phyloP scores from a whole-genome alignment of 345 rosid species.

The Clausena lansium region DNA sequence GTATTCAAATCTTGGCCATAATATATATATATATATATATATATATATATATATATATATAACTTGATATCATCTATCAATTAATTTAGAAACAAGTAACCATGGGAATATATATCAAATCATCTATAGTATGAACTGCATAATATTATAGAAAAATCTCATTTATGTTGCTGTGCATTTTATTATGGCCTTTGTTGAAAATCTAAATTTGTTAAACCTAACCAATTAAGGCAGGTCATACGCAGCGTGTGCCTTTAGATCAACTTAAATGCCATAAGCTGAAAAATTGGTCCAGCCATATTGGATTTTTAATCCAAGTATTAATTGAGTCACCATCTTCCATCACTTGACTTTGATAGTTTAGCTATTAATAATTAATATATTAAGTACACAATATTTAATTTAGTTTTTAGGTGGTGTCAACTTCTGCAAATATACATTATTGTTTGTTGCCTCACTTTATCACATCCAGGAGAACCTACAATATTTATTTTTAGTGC shows the following conservation, averaged over 20 bases:
- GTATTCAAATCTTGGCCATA: too few relatives aligned
- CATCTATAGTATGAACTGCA: too few relatives aligned
- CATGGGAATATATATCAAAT: too few relatives aligned
- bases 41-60: too few relatives aligned
- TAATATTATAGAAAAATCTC: too few relatives aligned
- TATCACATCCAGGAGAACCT: not conserved
- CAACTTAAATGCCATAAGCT: not conserved
- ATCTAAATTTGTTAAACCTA: not conserved
- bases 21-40: too few relatives aligned
- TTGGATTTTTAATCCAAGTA: slow-evolving; percentile 1
- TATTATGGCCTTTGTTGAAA: too few relatives aligned
- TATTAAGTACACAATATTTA: not conserved
- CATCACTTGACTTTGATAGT: slow-evolving; percentile 9
- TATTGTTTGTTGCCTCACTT: not conserved
- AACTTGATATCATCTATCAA: not conserved
- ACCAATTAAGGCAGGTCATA: slow-evolving; percentile 5
- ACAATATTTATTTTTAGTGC: not conserved
- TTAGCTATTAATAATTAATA: not conserved
- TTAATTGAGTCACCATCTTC: slow-evolving; percentile 13
- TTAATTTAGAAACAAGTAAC: not conserved
- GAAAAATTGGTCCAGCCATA: slow-evolving; percentile 4
- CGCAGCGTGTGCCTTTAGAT: not conserved
- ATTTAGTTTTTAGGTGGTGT: not conserved
- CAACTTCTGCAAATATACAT: not conserved
- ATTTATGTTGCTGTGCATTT: too few relatives aligned